Conservation (phyloP, 495 filamentous ascomycete genomes). For the Cryomyces antarcticus region DNA sequence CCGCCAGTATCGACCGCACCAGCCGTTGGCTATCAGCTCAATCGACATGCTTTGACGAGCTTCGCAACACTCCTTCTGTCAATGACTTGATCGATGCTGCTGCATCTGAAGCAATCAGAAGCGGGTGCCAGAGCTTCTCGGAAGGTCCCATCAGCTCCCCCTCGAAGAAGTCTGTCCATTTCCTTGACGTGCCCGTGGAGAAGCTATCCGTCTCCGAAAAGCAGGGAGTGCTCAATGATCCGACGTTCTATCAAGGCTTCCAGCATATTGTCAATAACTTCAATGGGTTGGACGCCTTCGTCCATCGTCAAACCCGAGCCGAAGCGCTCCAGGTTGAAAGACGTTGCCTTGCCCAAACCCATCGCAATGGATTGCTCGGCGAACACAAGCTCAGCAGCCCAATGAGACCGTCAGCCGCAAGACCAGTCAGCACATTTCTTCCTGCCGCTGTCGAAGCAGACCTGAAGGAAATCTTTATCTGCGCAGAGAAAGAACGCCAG, state of each 20-base stretch:
- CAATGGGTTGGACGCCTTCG: conserved; percentile 49
- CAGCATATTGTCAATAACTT: conserved; percentile 41
- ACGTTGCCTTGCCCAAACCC: conserved; percentile 22
- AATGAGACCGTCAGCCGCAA: conserved; percentile 25
- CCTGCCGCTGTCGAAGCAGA: conserved; percentile 13
- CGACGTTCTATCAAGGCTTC: conserved; percentile 85
- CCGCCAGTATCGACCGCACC: conserved; percentile 58
- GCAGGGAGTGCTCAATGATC: conserved; percentile 29
- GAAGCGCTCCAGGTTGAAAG: conserved; percentile 77
- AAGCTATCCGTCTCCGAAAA: conserved; percentile 2
- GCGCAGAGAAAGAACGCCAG: conserved; percentile 51
- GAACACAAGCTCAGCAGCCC: conserved; percentile 45
- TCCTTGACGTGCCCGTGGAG: too few species aligned
- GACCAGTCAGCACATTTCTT: conserved; percentile 17
- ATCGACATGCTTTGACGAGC: conserved; percentile 24
- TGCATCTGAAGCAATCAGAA: too few species aligned
- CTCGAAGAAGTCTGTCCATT: not conserved
- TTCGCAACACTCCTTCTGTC: too few species aligned
- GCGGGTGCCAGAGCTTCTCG: not conserved
- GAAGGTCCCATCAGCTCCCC: not conserved
- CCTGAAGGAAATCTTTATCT: conserved; percentile 35
- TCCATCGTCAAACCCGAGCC: conserved; percentile 65
- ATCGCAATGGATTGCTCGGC: conserved; percentile 46
- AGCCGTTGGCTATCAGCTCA: conserved; percentile 66
- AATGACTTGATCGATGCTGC: too few species aligned